These are phyloP conservation scores for Tripterygium wilfordii DNA, from an alignment of 177 flowering plant genomes.

Conservation along the genomic window DNA sequence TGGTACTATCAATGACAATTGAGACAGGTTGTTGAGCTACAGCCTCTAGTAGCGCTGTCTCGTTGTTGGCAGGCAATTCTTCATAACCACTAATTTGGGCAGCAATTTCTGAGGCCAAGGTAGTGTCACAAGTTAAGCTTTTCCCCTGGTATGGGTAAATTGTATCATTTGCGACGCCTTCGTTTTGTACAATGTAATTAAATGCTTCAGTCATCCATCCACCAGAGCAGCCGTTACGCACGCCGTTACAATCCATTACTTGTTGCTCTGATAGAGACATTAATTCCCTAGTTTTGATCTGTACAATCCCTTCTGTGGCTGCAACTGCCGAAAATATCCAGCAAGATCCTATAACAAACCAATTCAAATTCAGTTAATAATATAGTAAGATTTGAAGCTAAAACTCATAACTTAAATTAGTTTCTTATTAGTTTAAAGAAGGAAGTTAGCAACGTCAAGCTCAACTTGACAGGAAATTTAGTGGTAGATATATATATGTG, in stretches of 20 bases:
- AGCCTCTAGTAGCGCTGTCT: not conserved
- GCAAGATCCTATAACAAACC: conserved; percentile 27
- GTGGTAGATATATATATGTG: too few relatives aligned
- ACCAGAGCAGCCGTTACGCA: conserved; percentile 33
- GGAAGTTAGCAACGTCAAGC: not conserved
- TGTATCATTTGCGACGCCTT: conserved; percentile 31
- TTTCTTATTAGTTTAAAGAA: too few relatives aligned
- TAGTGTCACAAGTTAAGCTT: conserved; percentile 20
- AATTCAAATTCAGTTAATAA: too few relatives aligned
- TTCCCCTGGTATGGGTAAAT: conserved; percentile 26
- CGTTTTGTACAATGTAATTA: conserved; percentile 20
- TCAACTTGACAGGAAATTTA: too few relatives aligned
- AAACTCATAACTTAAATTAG: too few relatives aligned
- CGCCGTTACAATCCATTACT: conserved; percentile 30
- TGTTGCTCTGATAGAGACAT: conserved; percentile 38
- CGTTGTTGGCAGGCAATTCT: not conserved
- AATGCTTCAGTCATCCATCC: conserved; percentile 34
- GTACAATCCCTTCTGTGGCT: conserved; percentile 21
- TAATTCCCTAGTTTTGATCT: conserved; percentile 20
- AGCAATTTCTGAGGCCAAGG: conserved; percentile 10
- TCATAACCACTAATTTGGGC: not conserved
- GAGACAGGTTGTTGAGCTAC: not conserved
- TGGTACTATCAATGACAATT: not conserved
- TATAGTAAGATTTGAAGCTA: too few relatives aligned
- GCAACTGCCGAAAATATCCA: conserved; percentile 32